A percentile compares a stretch with the other conserved stretches of the same genome.
Evolutionary conservation across 495 filamentous ascomycete genomes (phyloP).

Genomic region (Terfezia claveryi): DNA sequence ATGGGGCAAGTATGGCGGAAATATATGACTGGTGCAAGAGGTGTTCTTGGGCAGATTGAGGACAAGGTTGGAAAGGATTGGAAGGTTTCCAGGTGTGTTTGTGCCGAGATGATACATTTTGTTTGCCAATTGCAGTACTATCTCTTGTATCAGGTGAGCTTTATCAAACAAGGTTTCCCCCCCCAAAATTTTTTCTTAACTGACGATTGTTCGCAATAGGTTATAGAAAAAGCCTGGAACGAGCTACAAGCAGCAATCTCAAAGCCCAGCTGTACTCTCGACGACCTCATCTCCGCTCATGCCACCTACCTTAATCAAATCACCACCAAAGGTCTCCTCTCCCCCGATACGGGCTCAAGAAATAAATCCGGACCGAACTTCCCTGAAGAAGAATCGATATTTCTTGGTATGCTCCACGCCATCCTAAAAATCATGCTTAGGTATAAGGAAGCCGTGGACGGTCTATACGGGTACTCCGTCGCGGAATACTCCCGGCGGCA

Average conservation of each 20-base stretch:
- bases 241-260: slow-evolving; percentile 57
- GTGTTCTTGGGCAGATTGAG: slow-evolving; percentile 66
- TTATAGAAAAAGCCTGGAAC: slow-evolving; percentile 88
- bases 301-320: slow-evolving; percentile 76
- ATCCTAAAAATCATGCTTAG: slow-evolving; percentile 84
- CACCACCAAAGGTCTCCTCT: slow-evolving; percentile 81
- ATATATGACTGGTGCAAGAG: slow-evolving; percentile 84
- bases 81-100: slow-evolving; percentile 67
- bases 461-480: slow-evolving; percentile 79
- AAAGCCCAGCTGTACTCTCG: slow-evolving; percentile 69
- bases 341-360: slow-evolving; percentile 34
- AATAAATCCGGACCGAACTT: slow-evolving; percentile 17
- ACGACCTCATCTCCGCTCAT: slow-evolving; percentile 86
- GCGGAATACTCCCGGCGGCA: slow-evolving; percentile 82
- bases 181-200: background rate
- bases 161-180: background rate
- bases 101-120: slow-evolving; percentile 97
- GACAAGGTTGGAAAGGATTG: slow-evolving; percentile 59
- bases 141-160: slow-evolving; percentile 59
- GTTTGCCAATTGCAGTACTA: slow-evolving; percentile 95
- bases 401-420: slow-evolving; percentile 75
- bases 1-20: slow-evolving; percentile 79
- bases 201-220: slow-evolving; percentile 19
- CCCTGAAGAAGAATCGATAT: slow-evolving; percentile 30
- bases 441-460: slow-evolving; percentile 85